phyloP scores from a whole-genome alignment of 768 basidiomycete genomes.

The Fomitopsis serialis region DNA sequence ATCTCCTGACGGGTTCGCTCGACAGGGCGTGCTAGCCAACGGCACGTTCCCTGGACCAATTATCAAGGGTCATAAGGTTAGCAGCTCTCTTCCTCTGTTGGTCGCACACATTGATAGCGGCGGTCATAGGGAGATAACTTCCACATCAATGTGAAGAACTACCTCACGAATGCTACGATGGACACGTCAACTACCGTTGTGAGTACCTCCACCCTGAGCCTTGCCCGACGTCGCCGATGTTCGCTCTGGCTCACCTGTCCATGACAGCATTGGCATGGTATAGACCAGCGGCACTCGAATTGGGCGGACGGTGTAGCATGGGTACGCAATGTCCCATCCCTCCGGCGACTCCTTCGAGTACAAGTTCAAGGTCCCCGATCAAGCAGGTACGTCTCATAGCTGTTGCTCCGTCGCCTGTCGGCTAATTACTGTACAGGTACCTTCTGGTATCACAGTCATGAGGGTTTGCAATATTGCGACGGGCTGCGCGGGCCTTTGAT shows the following conservation, averaged over 20 bases:
- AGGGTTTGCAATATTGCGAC: conserved; percentile 34
- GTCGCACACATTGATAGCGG: neutral
- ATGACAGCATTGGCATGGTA: conserved; percentile 38
- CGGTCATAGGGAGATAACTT: conserved; percentile 12
- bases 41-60: conserved; percentile 17
- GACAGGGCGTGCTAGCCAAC: conserved; percentile 16
- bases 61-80: conserved; percentile 11
- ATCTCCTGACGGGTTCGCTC: conserved; percentile 25
- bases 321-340: conserved; percentile 34
- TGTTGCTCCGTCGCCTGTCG: neutral
- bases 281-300: conserved; percentile 37
- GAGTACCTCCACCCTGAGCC: neutral
- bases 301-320: conserved; percentile 41
- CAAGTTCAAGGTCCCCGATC: conserved; percentile 24
- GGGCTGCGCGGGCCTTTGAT: conserved; percentile 32
- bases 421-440: conserved; percentile 13
- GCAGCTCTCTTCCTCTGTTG: neutral
- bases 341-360: conserved; percentile 35
- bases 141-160: conserved; percentile 15
- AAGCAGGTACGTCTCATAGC: conserved; percentile 14
- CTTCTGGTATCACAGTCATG: conserved; percentile 38
- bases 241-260: neutral
- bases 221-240: too few species aligned
- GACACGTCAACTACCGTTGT: conserved; percentile 15
- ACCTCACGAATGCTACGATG: conserved; percentile 15